These are phyloP conservation scores for Raphanus hybrid DNA, from an alignment of 441 rosid species.

Conservation along the genomic window DNA sequence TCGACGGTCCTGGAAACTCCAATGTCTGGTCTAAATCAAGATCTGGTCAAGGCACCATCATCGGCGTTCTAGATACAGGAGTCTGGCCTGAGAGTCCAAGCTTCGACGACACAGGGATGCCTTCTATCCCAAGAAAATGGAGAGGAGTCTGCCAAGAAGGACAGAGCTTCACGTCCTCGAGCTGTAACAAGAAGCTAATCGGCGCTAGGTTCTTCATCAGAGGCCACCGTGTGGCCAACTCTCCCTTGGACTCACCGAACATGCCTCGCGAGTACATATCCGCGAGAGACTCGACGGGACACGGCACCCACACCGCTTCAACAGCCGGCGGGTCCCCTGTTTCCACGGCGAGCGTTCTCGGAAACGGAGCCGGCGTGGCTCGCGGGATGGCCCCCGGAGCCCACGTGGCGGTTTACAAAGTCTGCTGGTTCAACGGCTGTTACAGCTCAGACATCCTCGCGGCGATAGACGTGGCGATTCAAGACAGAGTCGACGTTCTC, in stretches of 20 bases:
- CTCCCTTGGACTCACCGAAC: slow-evolving; percentile 46
- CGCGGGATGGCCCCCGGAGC: slow-evolving; percentile 76
- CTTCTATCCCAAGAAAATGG: slow-evolving; percentile 58
- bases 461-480: slow-evolving; percentile 70
- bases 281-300: slow-evolving; percentile 69
- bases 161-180: slow-evolving; percentile 52
- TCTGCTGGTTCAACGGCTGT: slow-evolving; percentile 79
- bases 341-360: slow-evolving; percentile 60
- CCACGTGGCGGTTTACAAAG: slow-evolving; percentile 73
- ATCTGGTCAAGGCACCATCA: slow-evolving; percentile 57
- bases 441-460: slow-evolving; percentile 79
- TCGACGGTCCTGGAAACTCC: slow-evolving; percentile 46
- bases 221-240: slow-evolving; percentile 62
- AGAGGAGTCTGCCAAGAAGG: slow-evolving; percentile 71
- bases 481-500: slow-evolving; percentile 68
- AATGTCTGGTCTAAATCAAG: slow-evolving; percentile 52
- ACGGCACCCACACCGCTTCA: slow-evolving; percentile 76
- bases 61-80: slow-evolving; percentile 74
- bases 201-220: slow-evolving; percentile 72
- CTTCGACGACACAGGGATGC: slow-evolving; percentile 63
- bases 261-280: slow-evolving; percentile 59
- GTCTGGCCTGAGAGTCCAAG: slow-evolving; percentile 84
- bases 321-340: slow-evolving; percentile 70
- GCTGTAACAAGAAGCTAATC: slow-evolving; percentile 67
- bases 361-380: slow-evolving; percentile 67